Base-by-base conservation (phyloP, 208 protist genomes). In the Crithidia thermophila region DNA sequence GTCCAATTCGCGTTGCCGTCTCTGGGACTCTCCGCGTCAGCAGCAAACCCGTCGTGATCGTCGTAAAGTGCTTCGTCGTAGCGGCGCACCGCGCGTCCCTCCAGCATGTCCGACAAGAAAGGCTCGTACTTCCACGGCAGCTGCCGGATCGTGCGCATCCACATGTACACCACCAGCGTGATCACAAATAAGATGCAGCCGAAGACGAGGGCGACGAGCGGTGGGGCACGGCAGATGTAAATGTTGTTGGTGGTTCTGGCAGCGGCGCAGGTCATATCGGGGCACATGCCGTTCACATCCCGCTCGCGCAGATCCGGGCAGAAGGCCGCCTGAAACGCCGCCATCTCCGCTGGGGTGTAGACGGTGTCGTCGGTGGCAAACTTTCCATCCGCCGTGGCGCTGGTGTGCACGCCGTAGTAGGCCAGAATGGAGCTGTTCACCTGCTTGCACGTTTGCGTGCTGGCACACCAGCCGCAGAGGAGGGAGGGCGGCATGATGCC, bases 41-140 rank as follows among this genome's bases (percentile, higher is more conserved):
- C n/a, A n/a, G n/a, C n/a, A n/a, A n/a, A n/a, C n/a, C n/a, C n/a
- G n/a, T n/a, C n/a, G n/a, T n/a, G n/a, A n/a, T 55, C 51, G 13
- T 18, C 47, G 27, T 46, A 10, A n/a, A n/a, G n/a, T n/a, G n/a
- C n/a, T 8, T 40, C 46, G 14, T 55, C 46, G 39, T 69, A 30
- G 2, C 49, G 23, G 10, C 28, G 23, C 50, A 25, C 16, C 21
- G 11, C 25, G 21, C 50, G 50, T 5, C 67, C 59, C 31, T 53
- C 57, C 39, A 82, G 46, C 25, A 84, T 16, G 39, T 72, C 34
- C n/a, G 67, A 79, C 43, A 83, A 16, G 13, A 61, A 66, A n/a
- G 76, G 79, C 55, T 86, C 80, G 53, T 86, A 89, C 56, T 69
- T 75, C 84, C 84, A 89, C 20, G 84, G 84, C n/a, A 86, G 59